These are phyloP conservation scores for Tarenaya hassleriana DNA, from an alignment of 345 rosid genomes.

Conservation along the genomic window DNA sequence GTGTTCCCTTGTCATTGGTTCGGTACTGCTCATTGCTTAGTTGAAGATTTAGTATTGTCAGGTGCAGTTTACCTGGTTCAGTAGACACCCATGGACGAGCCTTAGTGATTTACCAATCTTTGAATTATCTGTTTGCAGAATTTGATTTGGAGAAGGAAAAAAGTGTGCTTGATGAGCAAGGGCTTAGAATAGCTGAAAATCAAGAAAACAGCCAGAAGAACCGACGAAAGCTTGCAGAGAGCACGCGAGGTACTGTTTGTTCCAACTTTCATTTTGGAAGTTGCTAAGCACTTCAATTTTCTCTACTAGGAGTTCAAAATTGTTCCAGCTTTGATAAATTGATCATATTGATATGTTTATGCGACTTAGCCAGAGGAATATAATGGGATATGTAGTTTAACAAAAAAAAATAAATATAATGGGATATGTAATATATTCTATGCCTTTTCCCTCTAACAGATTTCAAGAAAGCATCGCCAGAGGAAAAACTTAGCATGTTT, in stretches of 20 bases:
- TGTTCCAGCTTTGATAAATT: not conserved
- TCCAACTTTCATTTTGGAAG: not conserved
- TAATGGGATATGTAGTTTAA: conserved; percentile 14
- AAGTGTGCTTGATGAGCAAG: conserved; percentile 83
- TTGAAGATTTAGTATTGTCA: not conserved
- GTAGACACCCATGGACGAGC: not conserved
- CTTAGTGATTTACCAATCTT: conserved; percentile 10
- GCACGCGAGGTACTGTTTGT: conserved; percentile 68
- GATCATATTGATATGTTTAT: not conserved
- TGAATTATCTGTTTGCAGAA: conserved; percentile 33
- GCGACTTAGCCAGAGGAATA: not conserved
- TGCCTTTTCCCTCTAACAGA: conserved; percentile 40
- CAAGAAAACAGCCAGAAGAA: conserved; percentile 95
- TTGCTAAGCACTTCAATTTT: not conserved
- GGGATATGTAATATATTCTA: conserved; percentile 5
- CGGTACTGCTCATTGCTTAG: not conserved
- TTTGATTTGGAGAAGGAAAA: conserved; percentile 95
- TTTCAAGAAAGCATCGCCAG: conserved; percentile 92
- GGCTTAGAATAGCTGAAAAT: conserved; percentile 88
- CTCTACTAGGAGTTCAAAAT: not conserved
- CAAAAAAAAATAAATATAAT: conserved; percentile 2
- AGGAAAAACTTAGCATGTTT: conserved; percentile 78
- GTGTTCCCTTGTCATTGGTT: no score
- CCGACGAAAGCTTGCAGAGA: conserved; percentile 95
- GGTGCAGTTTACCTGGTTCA: not conserved